Conservation (phyloP, 345 rosid species). For the Sonneratia caseolaris region DNA sequence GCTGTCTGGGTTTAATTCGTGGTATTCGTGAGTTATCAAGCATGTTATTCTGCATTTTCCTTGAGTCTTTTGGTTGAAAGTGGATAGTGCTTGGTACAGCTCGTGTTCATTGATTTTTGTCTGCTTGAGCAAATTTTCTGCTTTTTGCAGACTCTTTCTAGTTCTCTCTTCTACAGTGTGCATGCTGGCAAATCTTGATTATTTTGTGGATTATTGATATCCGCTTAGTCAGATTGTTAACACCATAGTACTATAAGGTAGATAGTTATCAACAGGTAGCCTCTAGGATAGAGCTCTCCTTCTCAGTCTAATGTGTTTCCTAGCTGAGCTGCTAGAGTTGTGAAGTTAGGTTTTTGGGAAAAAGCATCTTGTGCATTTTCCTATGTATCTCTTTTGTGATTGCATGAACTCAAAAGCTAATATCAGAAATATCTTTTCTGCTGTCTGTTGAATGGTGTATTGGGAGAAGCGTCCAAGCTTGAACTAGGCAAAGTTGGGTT, state of each 20-base stretch:
- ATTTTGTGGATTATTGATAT: neutral
- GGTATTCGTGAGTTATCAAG: neutral
- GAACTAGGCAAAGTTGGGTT: neutral
- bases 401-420: neutral
- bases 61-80: neutral
- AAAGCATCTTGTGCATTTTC: too few species aligned
- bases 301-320: neutral
- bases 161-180: neutral
- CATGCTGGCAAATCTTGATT: neutral
- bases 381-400: too few species aligned
- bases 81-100: neutral
- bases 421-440: constrained; percentile 4
- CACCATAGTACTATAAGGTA: neutral
- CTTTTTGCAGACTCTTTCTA: neutral
- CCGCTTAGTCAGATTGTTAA: neutral
- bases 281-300: neutral
- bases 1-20: neutral
- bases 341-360: too few species aligned
- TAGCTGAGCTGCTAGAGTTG: neutral
- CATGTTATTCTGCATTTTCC: neutral
- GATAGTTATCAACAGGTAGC: neutral
- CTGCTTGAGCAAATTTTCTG: neutral
- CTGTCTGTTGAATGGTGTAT: constrained; percentile 4
- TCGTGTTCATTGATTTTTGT: neutral
- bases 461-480: constrained; percentile 1